Evolutionary conservation across 75 land plant species (phyloP), one percentile per base, ranked within the genome.

Genomic region (Ceratopteris richardii): DNA sequence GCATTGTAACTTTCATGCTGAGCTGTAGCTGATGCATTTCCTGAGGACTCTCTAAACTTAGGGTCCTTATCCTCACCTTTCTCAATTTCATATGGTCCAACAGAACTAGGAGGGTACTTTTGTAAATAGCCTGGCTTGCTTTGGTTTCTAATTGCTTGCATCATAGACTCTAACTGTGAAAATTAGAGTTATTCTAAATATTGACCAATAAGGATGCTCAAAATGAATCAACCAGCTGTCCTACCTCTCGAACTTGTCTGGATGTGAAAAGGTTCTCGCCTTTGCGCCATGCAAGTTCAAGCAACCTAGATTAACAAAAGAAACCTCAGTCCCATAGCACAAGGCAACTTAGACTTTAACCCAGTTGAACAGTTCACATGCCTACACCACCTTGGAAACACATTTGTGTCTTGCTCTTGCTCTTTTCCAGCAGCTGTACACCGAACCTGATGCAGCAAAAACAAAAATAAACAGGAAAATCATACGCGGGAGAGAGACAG

Each of bases 221-320:
- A n/a, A n/a, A n/a, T n/a, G n/a, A n/a, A n/a, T n/a, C n/a, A n/a
- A n/a, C n/a, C n/a, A n/a, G n/a, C n/a, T n/a, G n/a, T n/a, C n/a
- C n/a, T n/a, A 90, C 96, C 96, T 83, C 85, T 60, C 71, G 64
- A 17, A 78, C 55, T 61, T 83, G 84, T 31, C 80, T 67, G n/a
- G 62, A 31, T 52, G 82, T 47, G 42, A 89, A 74, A 19, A 80
- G 67, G 23, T 67, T 66, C 20, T 57, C 67, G 36, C 66, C 63
- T 52, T 65, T 42, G 2, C 64, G 71, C 61, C 63, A 70, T 20
- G 76, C 69, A 73, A 62, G 57, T 43, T 71, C 59, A 40, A 89
- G 62, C 62, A 83, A 73, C 69, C 95, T 89, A 64, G 19, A 43
- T 44, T n/a, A n/a, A n/a, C n/a, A n/a, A n/a, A n/a, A n/a, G n/a